A percentile compares a stretch with the other conserved stretches of the same genome.
These are phyloP conservation scores for Lachnellula occidentalis DNA, from an alignment of 2,329 filamentous ascomycete genomes.

Conservation along the genomic window DNA sequence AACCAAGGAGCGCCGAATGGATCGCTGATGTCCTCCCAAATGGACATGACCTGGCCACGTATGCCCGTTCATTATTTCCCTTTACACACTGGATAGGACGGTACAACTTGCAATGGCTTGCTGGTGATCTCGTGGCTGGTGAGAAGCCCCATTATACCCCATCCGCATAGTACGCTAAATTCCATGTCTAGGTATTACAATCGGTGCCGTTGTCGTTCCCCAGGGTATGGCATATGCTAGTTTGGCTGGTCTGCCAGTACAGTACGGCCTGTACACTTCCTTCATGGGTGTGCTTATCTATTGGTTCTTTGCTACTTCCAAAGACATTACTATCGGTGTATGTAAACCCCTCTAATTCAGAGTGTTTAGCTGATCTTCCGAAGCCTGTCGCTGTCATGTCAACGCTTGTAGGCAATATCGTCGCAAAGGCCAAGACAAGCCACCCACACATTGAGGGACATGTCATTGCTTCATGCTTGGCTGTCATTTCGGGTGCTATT, in stretches of 20 bases:
- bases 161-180: neutral
- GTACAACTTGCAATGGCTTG: slow-evolving; percentile 87
- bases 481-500: slow-evolving; percentile 71
- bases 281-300: slow-evolving; percentile 95
- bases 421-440: slow-evolving; percentile 54
- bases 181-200: slow-evolving; percentile 51
- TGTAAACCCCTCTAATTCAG: slow-evolving; percentile 32
- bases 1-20: slow-evolving; percentile 72
- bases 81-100: slow-evolving; percentile 82
- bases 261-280: slow-evolving; percentile 89
- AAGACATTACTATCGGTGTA: slow-evolving; percentile 95
- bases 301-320: slow-evolving; percentile 97
- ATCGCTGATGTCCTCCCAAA: slow-evolving; percentile 59
- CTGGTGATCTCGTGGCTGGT: slow-evolving; percentile 87
- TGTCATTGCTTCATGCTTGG: slow-evolving; percentile 71
- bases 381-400: slow-evolving; percentile 94
- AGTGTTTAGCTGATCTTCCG: slow-evolving; percentile 12
- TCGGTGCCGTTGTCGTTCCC: slow-evolving; percentile 77
- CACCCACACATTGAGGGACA: slow-evolving; percentile 55
- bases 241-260: slow-evolving; percentile 69
- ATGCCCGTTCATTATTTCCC: slow-evolving; percentile 72
- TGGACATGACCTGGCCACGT: slow-evolving; percentile 47
- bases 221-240: slow-evolving; percentile 94
- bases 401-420: slow-evolving; percentile 78
- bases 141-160: slow-evolving; percentile 27